Conservation (phyloP, 306 rosid genomes). For the Vigna radiata region DNA sequence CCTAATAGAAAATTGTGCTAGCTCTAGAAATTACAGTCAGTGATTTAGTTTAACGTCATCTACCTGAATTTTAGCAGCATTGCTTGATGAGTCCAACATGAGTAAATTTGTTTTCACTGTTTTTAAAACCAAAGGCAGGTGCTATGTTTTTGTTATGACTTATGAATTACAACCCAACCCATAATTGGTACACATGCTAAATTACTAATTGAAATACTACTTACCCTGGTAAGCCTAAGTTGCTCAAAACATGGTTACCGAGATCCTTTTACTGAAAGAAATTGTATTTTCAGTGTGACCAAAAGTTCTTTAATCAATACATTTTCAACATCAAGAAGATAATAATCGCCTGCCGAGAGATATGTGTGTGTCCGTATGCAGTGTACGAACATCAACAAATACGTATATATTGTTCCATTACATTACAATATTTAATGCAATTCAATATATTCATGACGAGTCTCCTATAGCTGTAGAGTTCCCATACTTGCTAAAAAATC, state of each 20-base stretch:
- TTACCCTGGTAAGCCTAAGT: slow-evolving; percentile 5
- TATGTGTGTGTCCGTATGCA: background rate
- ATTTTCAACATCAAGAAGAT: slow-evolving; percentile 1
- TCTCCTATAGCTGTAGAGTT: background rate
- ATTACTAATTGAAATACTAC: background rate
- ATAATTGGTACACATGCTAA: background rate
- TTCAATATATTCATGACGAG: background rate
- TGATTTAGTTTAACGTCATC: slow-evolving; percentile 30
- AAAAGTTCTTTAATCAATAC: background rate
- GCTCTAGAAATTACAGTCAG: slow-evolving; percentile 30
- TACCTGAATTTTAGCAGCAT: slow-evolving; percentile 34
- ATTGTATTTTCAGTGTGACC: background rate
- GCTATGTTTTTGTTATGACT: slow-evolving; percentile 5
- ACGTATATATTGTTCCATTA: background rate
- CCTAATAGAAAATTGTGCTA: slow-evolving; percentile 24
- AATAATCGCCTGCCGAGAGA: background rate
- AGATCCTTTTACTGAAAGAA: background rate
- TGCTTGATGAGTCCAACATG: slow-evolving; percentile 40
- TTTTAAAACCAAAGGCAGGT: slow-evolving; percentile 23
- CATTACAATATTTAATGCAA: background rate
- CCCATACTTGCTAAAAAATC: background rate
- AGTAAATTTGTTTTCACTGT: slow-evolving; percentile 41
- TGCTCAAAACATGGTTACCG: background rate
- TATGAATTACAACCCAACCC: background rate
- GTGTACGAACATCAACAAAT: background rate